These are phyloP conservation scores for Brassica rapa DNA, from an alignment of 345 rosid species.

Conservation along the genomic window DNA sequence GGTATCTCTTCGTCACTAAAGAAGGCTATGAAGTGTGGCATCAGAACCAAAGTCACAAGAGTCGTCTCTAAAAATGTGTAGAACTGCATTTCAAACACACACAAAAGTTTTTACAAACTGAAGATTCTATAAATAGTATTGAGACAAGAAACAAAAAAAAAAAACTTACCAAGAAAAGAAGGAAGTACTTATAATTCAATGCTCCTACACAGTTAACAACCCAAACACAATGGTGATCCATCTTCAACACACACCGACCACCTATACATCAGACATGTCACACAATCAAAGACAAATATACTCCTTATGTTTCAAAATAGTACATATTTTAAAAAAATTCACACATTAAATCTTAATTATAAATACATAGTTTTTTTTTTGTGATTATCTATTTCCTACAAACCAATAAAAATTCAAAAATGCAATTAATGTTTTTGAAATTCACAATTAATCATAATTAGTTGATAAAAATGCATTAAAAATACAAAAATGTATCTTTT, in stretches of 20 bases:
- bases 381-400: too few relatives aligned
- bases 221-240: conserved; percentile 99
- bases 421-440: too few relatives aligned
- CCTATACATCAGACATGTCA: conserved; percentile 50
- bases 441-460: too few relatives aligned
- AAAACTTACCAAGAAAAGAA: conserved; percentile 88
- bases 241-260: conserved; percentile 91
- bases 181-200: conserved; percentile 90
- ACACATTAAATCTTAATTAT: too few relatives aligned
- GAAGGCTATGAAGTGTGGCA: conserved; percentile 92
- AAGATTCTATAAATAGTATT: conserved; percentile 9
- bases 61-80: conserved; percentile 97
- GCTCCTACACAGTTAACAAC: conserved; percentile 99
- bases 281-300: conserved; percentile 8
- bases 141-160: neutral
- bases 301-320: too few relatives aligned
- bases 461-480: too few relatives aligned
- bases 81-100: conserved; percentile 62
- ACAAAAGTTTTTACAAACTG: conserved; percentile 6
- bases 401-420: too few relatives aligned
- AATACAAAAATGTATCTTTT: too few relatives aligned
- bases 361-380: too few relatives aligned
- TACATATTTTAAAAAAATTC: too few relatives aligned
- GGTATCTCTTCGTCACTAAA: conserved; percentile 96
- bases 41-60: conserved; percentile 76